Percentiles rank a stretch among this genome's conserved stretches.
Conservation (phyloP, 2,329 filamentous ascomycete genomes). For the Neofusicoccum cordaticola region DNA sequence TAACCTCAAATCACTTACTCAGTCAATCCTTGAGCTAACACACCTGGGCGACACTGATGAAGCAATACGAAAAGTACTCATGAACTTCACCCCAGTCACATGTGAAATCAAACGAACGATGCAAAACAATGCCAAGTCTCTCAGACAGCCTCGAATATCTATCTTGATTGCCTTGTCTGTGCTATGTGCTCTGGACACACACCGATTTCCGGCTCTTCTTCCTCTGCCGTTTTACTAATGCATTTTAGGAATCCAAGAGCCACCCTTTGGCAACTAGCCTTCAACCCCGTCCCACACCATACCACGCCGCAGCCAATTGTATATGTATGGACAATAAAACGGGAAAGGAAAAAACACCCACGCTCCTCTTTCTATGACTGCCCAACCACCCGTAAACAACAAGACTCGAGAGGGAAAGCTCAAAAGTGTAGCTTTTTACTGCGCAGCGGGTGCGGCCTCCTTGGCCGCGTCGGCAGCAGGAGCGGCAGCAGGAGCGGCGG, state of each 20-base stretch:
- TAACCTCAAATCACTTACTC: too few species aligned
- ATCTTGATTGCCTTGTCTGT: not conserved
- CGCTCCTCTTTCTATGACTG: conserved; percentile 12
- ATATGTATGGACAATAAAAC: conserved; percentile 5
- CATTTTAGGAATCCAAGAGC: conserved; percentile 15
- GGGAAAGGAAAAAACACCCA: not conserved
- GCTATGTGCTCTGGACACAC: not conserved
- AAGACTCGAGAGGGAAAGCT: not conserved
- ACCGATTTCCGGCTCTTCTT: not conserved
- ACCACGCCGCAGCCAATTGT: conserved; percentile 13
- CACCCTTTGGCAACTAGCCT: not conserved
- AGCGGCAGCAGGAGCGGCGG: conserved; percentile 16
- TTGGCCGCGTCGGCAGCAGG: conserved; percentile 21
- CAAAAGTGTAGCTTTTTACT: not conserved
- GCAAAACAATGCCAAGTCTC: not conserved
- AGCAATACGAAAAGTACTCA: too few species aligned
- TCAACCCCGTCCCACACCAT: not conserved
- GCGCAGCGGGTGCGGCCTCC: conserved; percentile 21
- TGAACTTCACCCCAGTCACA: too few species aligned
- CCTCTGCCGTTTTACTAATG: conserved; percentile 8
- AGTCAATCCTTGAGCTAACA: too few species aligned
- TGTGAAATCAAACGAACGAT: too few species aligned
- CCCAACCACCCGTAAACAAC: conserved; percentile 5
- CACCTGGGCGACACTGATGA: too few species aligned
- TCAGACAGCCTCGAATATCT: not conserved